Evolutionary conservation across 2,329 filamentous ascomycete species (phyloP), one percentile per base, ranked within the genome.

Genomic region (Cryphonectria parasitica): DNA sequence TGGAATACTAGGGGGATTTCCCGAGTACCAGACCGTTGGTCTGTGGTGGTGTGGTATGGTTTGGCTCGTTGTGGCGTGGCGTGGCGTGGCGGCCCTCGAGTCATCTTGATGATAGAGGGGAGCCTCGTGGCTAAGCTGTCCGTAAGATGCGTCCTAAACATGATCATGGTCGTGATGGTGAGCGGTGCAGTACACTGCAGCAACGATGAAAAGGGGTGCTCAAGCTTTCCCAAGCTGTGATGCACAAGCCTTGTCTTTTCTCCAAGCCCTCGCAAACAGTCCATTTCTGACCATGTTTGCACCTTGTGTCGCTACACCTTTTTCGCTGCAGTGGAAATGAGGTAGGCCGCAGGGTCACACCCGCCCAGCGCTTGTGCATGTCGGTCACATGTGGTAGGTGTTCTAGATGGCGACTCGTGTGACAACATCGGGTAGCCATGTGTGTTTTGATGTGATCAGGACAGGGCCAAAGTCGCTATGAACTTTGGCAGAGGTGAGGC

Each of bases 1-100:
- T 66, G 64, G 34, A 34, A 28, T 31, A 22, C 64, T 56, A 56
- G 25, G 31, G 45, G 11, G 36, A 56, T 11, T 52, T 54, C 31
- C 64, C 45, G 28, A 28, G 15, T 5, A 39, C 31, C 54, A 28
- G 25, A 58, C 54, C 45, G 49, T 31, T 58, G 54, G 28, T 58
- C 39, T 52, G 60, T 68, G 60, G 34, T 65, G 70, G 70, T 49
- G 31, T 60, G 39, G 28, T 58, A 45, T 52, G 60, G 70, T 64
- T 39, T 62, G 64, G 70, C 28, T 17, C 54, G 54, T 28, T 49
- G 68, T 72, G 64, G 64, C 68, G 68, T 72, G 64, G 64, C 68
- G 70, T 45, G 31, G 64, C 67, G 70, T 69, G 31, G 64, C 67
- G 70, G 67, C 56, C 70, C 49, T 62, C 34, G 34, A 34, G 10